Evolutionary conservation across 2,329 filamentous ascomycete species (phyloP).

Genomic region (Fusarium secorum): DNA sequence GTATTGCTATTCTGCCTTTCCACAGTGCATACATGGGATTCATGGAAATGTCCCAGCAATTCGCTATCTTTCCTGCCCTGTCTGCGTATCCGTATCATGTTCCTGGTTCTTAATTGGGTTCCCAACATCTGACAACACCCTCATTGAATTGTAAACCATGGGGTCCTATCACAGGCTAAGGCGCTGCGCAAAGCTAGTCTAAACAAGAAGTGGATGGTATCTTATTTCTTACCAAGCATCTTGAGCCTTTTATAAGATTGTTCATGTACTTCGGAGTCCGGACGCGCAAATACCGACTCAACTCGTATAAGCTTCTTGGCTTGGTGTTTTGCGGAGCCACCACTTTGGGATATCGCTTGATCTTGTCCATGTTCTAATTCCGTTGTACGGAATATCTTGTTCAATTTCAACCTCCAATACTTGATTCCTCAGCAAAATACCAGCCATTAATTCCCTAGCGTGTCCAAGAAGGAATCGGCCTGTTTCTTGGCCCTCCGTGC

Average conservation of each 20-base stretch:
- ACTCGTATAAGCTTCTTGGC: slow-evolving; percentile 18
- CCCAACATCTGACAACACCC: not conserved
- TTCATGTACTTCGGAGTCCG: not conserved
- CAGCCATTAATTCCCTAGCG: slow-evolving; percentile 48
- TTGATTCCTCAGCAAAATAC: slow-evolving; percentile 7
- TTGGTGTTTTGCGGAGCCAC: slow-evolving; percentile 20
- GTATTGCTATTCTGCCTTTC: slow-evolving; percentile 12
- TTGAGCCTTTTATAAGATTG: slow-evolving; percentile 11
- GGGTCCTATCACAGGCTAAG: slow-evolving; percentile 8
- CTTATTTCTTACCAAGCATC: slow-evolving; percentile 1
- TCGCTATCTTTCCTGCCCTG: not conserved
- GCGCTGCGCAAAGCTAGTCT: slow-evolving; percentile 4
- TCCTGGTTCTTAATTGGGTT: slow-evolving; percentile 3
- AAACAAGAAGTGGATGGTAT: slow-evolving; percentile 21
- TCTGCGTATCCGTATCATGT: slow-evolving; percentile 15
- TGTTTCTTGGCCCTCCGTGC: slow-evolving; percentile 68
- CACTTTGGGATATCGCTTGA: slow-evolving; percentile 14
- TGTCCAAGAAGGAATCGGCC: slow-evolving; percentile 76
- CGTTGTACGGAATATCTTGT: slow-evolving; percentile 12
- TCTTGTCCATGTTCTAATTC: slow-evolving; percentile 19
- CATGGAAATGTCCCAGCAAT: slow-evolving; percentile 1
- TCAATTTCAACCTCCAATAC: not conserved
- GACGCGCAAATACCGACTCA: slow-evolving; percentile 10
- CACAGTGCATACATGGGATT: not conserved
- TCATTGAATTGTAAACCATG: not conserved